These are phyloP conservation scores for Moesziomyces antarcticus DNA, from an alignment of 1,284 basidiomycete species.

Conservation along the genomic window DNA sequence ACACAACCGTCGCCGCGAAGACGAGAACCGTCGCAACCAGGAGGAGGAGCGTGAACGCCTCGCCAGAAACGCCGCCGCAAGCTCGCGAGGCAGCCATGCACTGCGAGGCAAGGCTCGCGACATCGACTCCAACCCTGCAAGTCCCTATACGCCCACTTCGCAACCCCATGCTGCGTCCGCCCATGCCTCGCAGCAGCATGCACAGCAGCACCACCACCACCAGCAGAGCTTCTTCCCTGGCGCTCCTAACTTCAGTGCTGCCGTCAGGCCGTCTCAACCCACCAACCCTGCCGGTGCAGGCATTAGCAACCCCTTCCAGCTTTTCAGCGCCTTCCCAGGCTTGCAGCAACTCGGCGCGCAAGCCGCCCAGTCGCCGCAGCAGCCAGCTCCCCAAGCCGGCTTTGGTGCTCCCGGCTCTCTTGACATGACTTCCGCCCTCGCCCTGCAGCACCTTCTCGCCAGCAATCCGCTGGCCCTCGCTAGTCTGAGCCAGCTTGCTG, in stretches of 20 bases:
- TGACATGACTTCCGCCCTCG: slow-evolving; percentile 64
- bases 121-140: slow-evolving; percentile 19
- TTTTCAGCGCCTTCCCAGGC: slow-evolving; percentile 36
- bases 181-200: slow-evolving; percentile 23
- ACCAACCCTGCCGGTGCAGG: slow-evolving; percentile 31
- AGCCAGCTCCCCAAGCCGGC: slow-evolving; percentile 14
- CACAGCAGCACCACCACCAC: slow-evolving; percentile 1
- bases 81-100: slow-evolving; percentile 43
- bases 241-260: slow-evolving; percentile 29
- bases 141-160: slow-evolving; percentile 25
- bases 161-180: slow-evolving; percentile 21
- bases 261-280: slow-evolving; percentile 25
- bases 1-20: slow-evolving; percentile 48
- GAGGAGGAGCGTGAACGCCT: slow-evolving; percentile 51
- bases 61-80: slow-evolving; percentile 47
- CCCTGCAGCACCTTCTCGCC: slow-evolving; percentile 63
- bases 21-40: slow-evolving; percentile 53
- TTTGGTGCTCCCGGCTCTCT: slow-evolving; percentile 29
- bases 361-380: slow-evolving; percentile 20
- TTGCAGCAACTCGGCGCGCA: slow-evolving; percentile 19
- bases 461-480: slow-evolving; percentile 60
- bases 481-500: slow-evolving; percentile 47
- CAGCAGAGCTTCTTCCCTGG: slow-evolving; percentile 29
- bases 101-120: slow-evolving; percentile 48
- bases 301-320: slow-evolving; percentile 18